Evolutionary conservation across 2,329 filamentous ascomycete genomes (phyloP), one percentile per base, ranked within the genome.

Genomic region (Grosmannia penicillata): DNA sequence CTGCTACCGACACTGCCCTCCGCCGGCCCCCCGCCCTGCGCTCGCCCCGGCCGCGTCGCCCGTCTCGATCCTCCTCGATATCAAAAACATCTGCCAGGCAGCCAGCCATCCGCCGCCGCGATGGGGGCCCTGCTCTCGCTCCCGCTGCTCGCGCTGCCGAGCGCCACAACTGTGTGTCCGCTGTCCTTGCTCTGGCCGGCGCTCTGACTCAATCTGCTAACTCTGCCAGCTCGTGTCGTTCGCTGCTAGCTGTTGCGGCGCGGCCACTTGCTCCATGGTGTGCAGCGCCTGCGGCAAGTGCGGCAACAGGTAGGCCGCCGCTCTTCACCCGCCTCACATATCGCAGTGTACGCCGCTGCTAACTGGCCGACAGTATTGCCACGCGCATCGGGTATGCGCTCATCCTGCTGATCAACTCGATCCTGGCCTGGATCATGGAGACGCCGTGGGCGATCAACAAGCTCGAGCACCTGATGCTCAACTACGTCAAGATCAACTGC

Each of bases 371-470:
- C 49, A 93, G 86, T 62, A 87, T 96, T 63, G 87, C 87, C 40
- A 98, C 91, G 49, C 84, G 91, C 66, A 93, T 96, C 63, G 89
- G 83, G 53, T 95, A 94, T 57, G 87, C 91, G 47, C 75, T 96
- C 53, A 80, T 98, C 45, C 82, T 98, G 39, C 77, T 98, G 48
- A 63, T 96, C 60, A 98, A 98, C 70, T 95, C 89, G 42, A 94
- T 96, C 47, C 58, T 96, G 37, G 89, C 91, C 26, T 98, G 91
- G 91, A 84, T 98, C 50, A 94, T 96, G 85, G 85, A 98, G 63
- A 98, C 91, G 18, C 84, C 86, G 38, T 98, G 91, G 91, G 91
- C 91, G 25, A 83, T 98, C 55, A 84, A 94, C 53, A 96, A 96
- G 57, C 70, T 98, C 6, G 78, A 96, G 60, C 76, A 93, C 47